phyloP scores from a whole-genome alignment of 1,139 yeast species.

The Suzukiozyma palmioleophila region DNA sequence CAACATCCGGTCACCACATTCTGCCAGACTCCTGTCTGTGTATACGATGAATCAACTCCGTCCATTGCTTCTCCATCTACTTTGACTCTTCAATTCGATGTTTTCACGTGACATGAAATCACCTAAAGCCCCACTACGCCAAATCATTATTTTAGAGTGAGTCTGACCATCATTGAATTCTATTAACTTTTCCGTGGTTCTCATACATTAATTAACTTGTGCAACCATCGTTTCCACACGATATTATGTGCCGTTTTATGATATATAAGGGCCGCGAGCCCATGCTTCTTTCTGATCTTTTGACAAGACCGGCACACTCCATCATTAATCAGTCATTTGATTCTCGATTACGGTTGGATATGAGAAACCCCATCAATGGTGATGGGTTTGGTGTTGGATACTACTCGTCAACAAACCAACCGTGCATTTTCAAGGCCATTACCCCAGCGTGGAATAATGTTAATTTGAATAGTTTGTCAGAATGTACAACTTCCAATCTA shows the following conservation, averaged over 20 bases:
- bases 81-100: neutral
- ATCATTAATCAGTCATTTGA: slow-evolving; percentile 95
- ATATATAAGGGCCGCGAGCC: slow-evolving; percentile 61
- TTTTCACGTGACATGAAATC: slow-evolving; percentile 1
- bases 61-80: too few relatives aligned
- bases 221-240: neutral
- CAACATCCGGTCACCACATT: too few relatives aligned
- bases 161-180: too few relatives aligned
- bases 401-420: slow-evolving; percentile 56
- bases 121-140: too few relatives aligned
- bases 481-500: slow-evolving; percentile 76
- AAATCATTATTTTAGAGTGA: too few relatives aligned
- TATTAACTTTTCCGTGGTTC: too few relatives aligned
- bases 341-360: slow-evolving; percentile 79
- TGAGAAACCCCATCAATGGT: slow-evolving; percentile 89
- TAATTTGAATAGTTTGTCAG: slow-evolving; percentile 79
- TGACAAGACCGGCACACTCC: slow-evolving; percentile 94
- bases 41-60: too few relatives aligned
- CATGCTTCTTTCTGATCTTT: slow-evolving; percentile 75
- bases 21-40: too few relatives aligned
- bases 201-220: too few relatives aligned
- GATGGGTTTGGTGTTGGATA: slow-evolving; percentile 98
- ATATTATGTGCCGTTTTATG: slow-evolving; percentile 45
- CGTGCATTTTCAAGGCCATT: slow-evolving; percentile 75
- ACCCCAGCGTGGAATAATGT: slow-evolving; percentile 98